Evolutionary conservation across 2,329 filamentous ascomycete species (phyloP), one percentile per base, ranked within the genome.

Genomic region (Aspergillus ruber): DNA sequence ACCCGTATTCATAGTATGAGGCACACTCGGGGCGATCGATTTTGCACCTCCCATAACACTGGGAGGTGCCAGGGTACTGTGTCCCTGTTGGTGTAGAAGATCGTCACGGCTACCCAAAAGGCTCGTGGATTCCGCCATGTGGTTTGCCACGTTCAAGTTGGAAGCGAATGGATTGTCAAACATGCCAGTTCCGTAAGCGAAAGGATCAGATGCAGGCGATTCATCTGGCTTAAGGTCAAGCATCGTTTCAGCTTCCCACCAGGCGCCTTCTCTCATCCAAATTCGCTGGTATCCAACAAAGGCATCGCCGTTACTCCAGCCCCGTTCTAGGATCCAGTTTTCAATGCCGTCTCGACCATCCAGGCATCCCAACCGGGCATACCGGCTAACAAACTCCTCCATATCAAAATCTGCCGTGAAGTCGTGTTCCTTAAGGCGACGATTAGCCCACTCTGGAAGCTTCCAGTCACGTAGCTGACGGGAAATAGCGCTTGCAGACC

Each of bases 231-330:
- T 91, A 59, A 94, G 76, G 61, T 98, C 93, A 23, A 97, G 83
- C 86, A 96, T 95, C 51, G 82, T 88, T 71, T 98, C 93, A 4
- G 90, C 91, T 69, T 97, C 91, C 91, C 91, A 97, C 91, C 93
- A 98, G 2, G 90, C 87, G 48, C 75, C 79, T 69, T 98, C 93
- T 43, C 91, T 82, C 75, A 97, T 90, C 93, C 93, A 98, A 38
- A 98, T 83, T 27, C 93, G 86, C 67, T 97, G 90, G 49, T 83
- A 84, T 47, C 93, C 93, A 27, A 97, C 77, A 4, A 95, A 83
- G 2, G 97, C 90, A 70, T 97, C 93, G 35, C 93, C 93, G 58
- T 98, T 98, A 71, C 89, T 96, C 93, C 93, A 98, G 1, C 93
- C 93, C 49, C 93, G 84, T 69, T 97, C 90, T 43, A 97, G 78